Conservation (phyloP, 306 rosid genomes). For the Dalbergia cochinchinensis region DNA sequence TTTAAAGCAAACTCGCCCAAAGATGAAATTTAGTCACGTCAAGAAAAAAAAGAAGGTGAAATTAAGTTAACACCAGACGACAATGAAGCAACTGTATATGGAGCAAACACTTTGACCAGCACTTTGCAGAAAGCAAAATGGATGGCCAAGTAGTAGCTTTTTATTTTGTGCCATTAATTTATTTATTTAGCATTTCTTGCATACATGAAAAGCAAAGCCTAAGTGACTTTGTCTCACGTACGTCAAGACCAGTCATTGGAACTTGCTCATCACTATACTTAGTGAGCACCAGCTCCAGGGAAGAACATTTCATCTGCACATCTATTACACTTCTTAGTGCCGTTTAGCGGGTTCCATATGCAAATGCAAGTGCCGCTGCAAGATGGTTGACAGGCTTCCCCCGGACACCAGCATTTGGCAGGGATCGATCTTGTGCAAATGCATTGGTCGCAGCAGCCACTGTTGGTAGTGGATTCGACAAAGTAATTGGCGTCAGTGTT, state of each 20-base stretch:
- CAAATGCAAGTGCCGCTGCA: neutral
- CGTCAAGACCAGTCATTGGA: too few species aligned
- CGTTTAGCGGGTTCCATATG: too few species aligned
- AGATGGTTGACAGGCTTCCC: constrained; percentile 29
- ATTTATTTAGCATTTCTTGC: neutral
- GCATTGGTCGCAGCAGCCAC: neutral
- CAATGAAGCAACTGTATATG: neutral
- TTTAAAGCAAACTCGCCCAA: too few species aligned
- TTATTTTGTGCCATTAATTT: too few species aligned
- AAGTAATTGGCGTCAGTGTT: too few species aligned
- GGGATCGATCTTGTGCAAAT: neutral
- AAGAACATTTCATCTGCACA: too few species aligned
- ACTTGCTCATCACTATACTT: neutral
- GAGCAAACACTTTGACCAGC: neutral
- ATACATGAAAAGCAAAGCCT: neutral
- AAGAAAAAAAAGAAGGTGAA: too few species aligned
- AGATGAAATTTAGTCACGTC: too few species aligned
- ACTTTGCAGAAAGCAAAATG: neutral
- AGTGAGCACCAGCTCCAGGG: neutral
- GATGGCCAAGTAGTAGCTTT: neutral
- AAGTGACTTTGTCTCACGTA: neutral
- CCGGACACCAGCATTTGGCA: neutral
- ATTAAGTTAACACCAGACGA: too few species aligned
- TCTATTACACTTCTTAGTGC: too few species aligned
- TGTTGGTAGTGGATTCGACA: neutral